A percentile compares a stretch with the other conserved stretches of the same genome.
These are phyloP conservation scores for Dictyostelium discoideum DNA, from an alignment of 78 protist genomes.

Conservation along the genomic window DNA sequence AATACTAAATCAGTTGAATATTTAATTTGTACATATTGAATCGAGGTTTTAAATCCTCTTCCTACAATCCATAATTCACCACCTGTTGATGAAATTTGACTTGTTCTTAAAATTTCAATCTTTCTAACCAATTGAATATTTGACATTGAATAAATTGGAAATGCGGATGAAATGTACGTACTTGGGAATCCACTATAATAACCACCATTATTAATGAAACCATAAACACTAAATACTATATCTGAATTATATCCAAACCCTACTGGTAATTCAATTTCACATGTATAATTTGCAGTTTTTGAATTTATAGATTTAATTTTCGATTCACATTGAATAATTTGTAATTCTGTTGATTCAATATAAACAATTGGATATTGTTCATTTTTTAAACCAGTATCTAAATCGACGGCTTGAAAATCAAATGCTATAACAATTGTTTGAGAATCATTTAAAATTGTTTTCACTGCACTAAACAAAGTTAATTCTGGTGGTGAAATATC, in stretches of 20 bases:
- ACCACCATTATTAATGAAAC: neutral
- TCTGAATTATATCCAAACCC: neutral
- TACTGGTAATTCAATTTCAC: neutral
- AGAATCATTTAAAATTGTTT: neutral
- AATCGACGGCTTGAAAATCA: neutral
- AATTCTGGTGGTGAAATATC: neutral
- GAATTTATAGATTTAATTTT: neutral
- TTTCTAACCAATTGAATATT: neutral
- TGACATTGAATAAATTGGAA: neutral
- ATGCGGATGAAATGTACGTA: too few relatives aligned
- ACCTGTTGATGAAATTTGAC: neutral
- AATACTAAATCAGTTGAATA: too few relatives aligned
- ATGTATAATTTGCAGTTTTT: neutral
- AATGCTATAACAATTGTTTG: neutral
- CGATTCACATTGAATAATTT: neutral
- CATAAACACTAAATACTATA: neutral
- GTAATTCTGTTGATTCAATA: neutral
- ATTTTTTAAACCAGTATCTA: neutral
- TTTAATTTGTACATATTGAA: too few relatives aligned
- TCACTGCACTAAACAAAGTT: neutral
- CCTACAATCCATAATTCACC: too few relatives aligned
- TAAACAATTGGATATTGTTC: neutral
- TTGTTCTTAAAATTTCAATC: neutral
- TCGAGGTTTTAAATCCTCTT: too few relatives aligned
- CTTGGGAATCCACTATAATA: neutral